Base-by-base conservation (phyloP, 2,329 filamentous ascomycete species). In the Arthrobotrys sphaeroides region DNA sequence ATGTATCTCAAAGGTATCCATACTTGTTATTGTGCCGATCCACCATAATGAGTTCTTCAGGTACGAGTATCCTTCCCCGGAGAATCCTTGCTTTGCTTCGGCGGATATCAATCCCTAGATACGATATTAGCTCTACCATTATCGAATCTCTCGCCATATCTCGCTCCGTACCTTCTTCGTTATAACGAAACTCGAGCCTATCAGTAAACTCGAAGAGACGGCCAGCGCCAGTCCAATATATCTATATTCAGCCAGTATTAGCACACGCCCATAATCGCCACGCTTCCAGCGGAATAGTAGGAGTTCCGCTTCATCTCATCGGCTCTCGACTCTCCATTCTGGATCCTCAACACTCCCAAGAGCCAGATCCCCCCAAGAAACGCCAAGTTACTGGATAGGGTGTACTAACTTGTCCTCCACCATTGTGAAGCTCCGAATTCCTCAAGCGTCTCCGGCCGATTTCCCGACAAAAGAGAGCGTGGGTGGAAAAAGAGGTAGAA, bases 181-280 rank as follows among this genome's bases (percentile, higher is more conserved):
- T 81, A 99, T 97, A 79, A 99, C 94, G 83, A 99, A 99, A 87
- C 94, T 97, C 60, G 92, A 93, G 81, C 93, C 93, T 95, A 93
- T 93, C 78, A 90, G 90, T 81, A 92, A 84, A 79, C 90, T 91
- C 38, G 90, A 91, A 77, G 87, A 86, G 82, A 93, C 89, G 86
- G 91, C 91, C 83, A 93, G 84, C 75, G 88, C 88, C 84, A 93
- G 85, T 81, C 91, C 91, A 80, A 93, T 88, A 81, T 93, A 93
- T 85, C 91, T 92, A 81, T 77, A 76, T 51, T 65, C 47, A 43
- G 31, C 18, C 9, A 38, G 12, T 55, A 24, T 55, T 38, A 55
- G 51, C 31, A 3, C 12, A 38, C 10, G 28, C 22, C n/a, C 26
- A 12, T 18, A 28, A 20, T 10, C 31, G 38, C 13, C 22, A 22